A percentile compares a stretch with the other conserved stretches of the same genome.
Conservation (phyloP, 768 basidiomycete species). For the Calvatia gigantea region DNA sequence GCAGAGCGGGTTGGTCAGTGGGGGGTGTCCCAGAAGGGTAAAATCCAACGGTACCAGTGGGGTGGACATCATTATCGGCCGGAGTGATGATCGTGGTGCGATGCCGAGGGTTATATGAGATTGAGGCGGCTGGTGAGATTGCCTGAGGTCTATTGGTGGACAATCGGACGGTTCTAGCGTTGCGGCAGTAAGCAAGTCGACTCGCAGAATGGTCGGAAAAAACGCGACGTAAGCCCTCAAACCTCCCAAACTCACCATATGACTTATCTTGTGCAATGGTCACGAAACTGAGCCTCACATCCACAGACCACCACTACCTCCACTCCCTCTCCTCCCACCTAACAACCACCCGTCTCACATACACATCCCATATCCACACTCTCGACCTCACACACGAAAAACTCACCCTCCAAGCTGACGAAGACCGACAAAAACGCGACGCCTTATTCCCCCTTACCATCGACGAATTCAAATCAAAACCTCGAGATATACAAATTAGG, state of each 20-base stretch:
- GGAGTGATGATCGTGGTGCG: too few species aligned
- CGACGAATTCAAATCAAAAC: background rate
- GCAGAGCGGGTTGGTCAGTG: too few species aligned
- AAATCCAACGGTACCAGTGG: too few species aligned
- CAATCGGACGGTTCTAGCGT: background rate
- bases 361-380: background rate
- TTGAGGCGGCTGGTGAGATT: too few species aligned
- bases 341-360: background rate
- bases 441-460: constrained; percentile 8
- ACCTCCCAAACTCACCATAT: background rate
- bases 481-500: constrained; percentile 3
- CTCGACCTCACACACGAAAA: background rate
- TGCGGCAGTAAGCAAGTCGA: too few species aligned
- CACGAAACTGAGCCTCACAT: background rate
- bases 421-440: background rate
- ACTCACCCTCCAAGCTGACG: background rate
- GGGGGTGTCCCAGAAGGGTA: too few species aligned
- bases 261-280: background rate
- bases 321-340: background rate
- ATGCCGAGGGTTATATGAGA: too few species aligned
- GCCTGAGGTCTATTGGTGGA: too few species aligned
- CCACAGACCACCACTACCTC: constrained; percentile 2
- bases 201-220: constrained; percentile 9
- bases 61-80: too few species aligned
- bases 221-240: constrained; percentile 3